Conservation (phyloP, 257 asterid species). For the Euphrasia confusa region DNA sequence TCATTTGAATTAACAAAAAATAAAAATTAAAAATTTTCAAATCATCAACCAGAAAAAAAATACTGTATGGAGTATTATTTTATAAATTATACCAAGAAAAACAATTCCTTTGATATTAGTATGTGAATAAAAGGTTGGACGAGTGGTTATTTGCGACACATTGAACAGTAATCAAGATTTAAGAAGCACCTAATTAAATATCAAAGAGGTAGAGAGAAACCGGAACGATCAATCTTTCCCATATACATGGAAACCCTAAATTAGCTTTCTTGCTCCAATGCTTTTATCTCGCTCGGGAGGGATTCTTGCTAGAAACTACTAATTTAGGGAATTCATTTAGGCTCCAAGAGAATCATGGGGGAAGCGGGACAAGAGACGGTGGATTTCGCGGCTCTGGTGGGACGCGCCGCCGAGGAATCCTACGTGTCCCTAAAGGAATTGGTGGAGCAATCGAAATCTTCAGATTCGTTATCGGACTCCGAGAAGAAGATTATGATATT, state of each 20-base stretch:
- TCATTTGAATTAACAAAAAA: too few relatives aligned
- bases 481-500: conserved; percentile 91
- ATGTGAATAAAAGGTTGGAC: too few relatives aligned
- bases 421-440: conserved; percentile 64
- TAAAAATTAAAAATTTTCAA: too few relatives aligned
- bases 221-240: conserved; percentile 5
- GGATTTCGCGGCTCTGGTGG: conserved; percentile 76
- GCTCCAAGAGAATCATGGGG: conserved; percentile 43
- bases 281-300: conserved; percentile 14
- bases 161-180: too few relatives aligned
- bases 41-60: too few relatives aligned
- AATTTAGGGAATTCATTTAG: conserved; percentile 25
- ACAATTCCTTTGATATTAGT: too few relatives aligned
- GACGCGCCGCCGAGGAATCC: conserved; percentile 83
- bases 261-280: conserved; percentile 26
- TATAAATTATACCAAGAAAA: too few relatives aligned
- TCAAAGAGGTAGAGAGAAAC: background rate
- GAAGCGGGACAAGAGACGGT: conserved; percentile 85
- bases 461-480: conserved; percentile 63
- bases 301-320: conserved; percentile 11
- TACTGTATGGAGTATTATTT: too few relatives aligned
- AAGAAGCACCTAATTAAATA: too few relatives aligned
- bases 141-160: too few relatives aligned
- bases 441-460: conserved; percentile 78
- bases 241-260: conserved; percentile 32